Evolutionary conservation across 129 eudicot species (phyloP), one percentile per base, ranked within the genome.

Genomic region (Flaveria bidentis): DNA sequence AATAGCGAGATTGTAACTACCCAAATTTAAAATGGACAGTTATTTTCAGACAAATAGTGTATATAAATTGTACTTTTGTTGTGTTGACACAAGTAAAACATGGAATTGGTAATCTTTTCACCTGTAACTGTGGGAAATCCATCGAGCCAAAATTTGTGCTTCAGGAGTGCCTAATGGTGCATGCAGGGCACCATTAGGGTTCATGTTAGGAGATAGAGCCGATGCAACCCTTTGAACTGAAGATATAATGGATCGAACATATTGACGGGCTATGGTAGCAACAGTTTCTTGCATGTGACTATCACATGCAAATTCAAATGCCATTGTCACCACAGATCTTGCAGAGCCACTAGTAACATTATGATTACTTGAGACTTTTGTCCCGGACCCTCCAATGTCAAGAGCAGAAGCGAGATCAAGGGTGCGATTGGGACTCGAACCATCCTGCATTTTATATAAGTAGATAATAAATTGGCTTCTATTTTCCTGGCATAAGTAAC

Each of bases 401-500:
- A 94, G 93, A 65, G 99, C 89, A 62, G 99, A 91, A 72, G 99
- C 96, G 16, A 94, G 99, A 77, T 94, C 99, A 9, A 94, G 88
- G 76, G 97, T 94, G 78, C 97, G 97, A 62, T 86, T 91, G 41
- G 98, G 98, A 74, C 89, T 91, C 0, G 97, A 83, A 44, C 88
- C 85, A 75, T 91, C 97, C 98, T 94, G 86, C 42, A 26, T 47
- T 6, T 51, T 51, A 36, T 49, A 30, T 15, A 52, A 52, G 58
- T 36, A 5, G 8, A 36, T 36, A 36, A 36, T 0, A 36, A 36
- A 36, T 36, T 36, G 41, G 41, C 41, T 36, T 36, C 41, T 36
- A 36, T 36, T 36, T 4, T 36, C 41, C 7, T 36, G 41, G 41
- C 7, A 5, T 36, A 36, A 36, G 41, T 36, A 36, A 36, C 41